phyloP scores from a whole-genome alignment of 768 basidiomycete species.

The Phlebiopsis flavidoalba region DNA sequence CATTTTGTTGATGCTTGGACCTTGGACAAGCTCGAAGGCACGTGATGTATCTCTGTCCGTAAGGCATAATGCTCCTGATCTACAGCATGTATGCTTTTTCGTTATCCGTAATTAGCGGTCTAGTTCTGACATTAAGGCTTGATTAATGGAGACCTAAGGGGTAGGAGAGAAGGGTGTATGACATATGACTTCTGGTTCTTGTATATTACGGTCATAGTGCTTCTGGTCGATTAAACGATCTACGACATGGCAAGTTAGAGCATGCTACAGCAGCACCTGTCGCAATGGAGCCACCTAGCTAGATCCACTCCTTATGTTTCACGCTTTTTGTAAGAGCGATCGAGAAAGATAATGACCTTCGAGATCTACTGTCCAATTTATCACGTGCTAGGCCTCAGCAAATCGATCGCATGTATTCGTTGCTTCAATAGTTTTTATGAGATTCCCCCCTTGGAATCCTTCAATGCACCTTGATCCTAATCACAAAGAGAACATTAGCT shows the following conservation, averaged over 20 bases:
- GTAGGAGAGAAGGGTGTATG: not conserved
- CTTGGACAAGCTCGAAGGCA: too few relatives aligned
- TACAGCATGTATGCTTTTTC: too few relatives aligned
- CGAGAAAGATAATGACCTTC: conserved; percentile 61
- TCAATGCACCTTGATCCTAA: conserved; percentile 87
- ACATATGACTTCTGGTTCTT: conserved; percentile 67
- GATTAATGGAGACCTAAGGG: too few relatives aligned
- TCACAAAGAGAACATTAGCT: conserved; percentile 2
- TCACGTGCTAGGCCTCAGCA: conserved; percentile 88
- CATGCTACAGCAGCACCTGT: conserved; percentile 95
- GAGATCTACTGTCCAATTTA: conserved; percentile 91
- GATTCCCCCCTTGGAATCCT: conserved; percentile 78
- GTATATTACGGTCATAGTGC: conserved; percentile 81
- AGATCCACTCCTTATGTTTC: not conserved
- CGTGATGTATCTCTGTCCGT: too few relatives aligned
- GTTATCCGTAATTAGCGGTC: too few relatives aligned
- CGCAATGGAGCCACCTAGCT: conserved; percentile 88
- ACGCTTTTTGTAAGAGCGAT: not conserved
- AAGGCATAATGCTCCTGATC: too few relatives aligned
- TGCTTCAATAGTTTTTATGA: conserved; percentile 87
- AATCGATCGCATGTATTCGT: conserved; percentile 93
- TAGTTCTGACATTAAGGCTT: too few relatives aligned
- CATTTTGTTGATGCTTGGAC: too few relatives aligned
- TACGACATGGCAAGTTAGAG: conserved; percentile 97
- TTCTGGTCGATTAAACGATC: conserved; percentile 64